Evolutionary conservation across 495 filamentous ascomycete species (phyloP), one percentile per base, ranked within the genome.

Genomic region (Eremomyces bilateralis): DNA sequence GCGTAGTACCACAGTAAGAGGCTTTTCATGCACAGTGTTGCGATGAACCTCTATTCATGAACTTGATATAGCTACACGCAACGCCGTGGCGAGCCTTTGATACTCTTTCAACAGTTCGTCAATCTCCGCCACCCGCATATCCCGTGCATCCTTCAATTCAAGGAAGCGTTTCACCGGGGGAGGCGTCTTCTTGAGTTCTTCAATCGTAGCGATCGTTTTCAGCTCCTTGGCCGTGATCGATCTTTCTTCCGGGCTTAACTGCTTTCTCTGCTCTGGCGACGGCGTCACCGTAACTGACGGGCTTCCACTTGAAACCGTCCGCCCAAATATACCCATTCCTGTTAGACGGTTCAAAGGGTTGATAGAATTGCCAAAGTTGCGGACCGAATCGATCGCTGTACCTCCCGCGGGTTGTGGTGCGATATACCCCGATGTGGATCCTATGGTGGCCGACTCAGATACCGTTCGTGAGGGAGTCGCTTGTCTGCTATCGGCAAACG

Each of bases 21-120:
- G n/a, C n/a, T n/a, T n/a, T n/a, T n/a, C n/a, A n/a, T n/a, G n/a
- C n/a, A n/a, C n/a, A n/a, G n/a, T n/a, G n/a, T n/a, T n/a, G n/a
- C n/a, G n/a, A n/a, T n/a, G n/a, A n/a, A n/a, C n/a, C n/a, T n/a
- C n/a, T n/a, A n/a, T n/a, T n/a, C n/a, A n/a, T n/a, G n/a, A n/a
- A n/a, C n/a, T n/a, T n/a, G n/a, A n/a, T n/a, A n/a, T n/a, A n/a
- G n/a, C n/a, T n/a, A n/a, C n/a, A n/a, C 64, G 67, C 49, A 83
- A 52, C 17, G 67, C 75, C 15, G 57, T 62, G 4, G 79, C 80
- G 10, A 99, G 56, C 32, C 84, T 60, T 41, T 83, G 73, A 51
- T 95, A 99, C 53, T 94, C 88, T 44, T 68, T 69, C 34, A 99
- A 54, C 40, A 99, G 48, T 37, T 79, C 71, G 25, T 78, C 56